Base-by-base conservation (phyloP, 768 basidiomycete species). In the Pholiota molesta region DNA sequence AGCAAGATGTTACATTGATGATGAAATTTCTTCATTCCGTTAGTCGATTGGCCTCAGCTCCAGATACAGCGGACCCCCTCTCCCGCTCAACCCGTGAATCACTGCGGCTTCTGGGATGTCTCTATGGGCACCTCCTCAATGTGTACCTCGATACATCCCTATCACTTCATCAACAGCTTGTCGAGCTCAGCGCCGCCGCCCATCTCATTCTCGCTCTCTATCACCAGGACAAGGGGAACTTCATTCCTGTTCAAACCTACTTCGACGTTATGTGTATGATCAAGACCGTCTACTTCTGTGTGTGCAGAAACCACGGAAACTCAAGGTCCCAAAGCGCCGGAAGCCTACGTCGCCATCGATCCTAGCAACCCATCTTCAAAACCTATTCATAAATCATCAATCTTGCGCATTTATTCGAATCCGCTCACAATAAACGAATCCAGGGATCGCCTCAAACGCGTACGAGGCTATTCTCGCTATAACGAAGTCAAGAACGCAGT, bases 91-190 rank as follows among this genome's bases (percentile, higher is more conserved):
- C 65, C 0, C 72, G 73, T 5, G 16, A 47, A 1, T 64, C 66
- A 17, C 60, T 75, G 5, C 21, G 49, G 1, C 59, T 59, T 0
- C 55, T 72, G 13, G 72, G 74, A 0, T 26, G 40, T 3, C 49
- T 75, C 23, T 62, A 58, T 40, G 53, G 59, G 7, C 57, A 68
- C 52, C 53, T 74, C 0, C 23, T 75, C 0, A 44, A 70, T 17
- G 55, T 70, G 1, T 76, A 73, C 47, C 54, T 70, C 26, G 61
- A 56, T 37, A 17, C 70, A 17, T 23, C 55, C 6, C 60, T 75
- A 0, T 64, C 66, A 0, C 69, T 76, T 2, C 52, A 47, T 2
- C 66, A 72, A 21, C 74, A 76, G 55, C 70, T 75, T 5, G 52
- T 39, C 0, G 60, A 67, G 37, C 57, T 76, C 11, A 72, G 70